Conservation (phyloP, 2,329 filamentous ascomycete species). For the Aspergillus versicolor region DNA sequence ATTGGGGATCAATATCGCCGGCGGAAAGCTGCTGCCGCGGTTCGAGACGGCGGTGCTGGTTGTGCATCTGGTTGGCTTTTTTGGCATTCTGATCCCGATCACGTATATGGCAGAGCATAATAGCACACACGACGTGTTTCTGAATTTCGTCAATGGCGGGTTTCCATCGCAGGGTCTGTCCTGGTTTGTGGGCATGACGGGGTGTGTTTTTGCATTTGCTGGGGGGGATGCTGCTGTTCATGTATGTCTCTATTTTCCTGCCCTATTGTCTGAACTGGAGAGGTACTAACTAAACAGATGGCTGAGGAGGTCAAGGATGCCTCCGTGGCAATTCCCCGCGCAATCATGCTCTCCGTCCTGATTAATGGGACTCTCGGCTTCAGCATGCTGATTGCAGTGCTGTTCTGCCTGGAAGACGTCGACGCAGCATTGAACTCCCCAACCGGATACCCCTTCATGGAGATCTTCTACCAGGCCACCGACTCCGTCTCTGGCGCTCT, state of each 20-base stretch:
- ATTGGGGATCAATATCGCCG: neutral
- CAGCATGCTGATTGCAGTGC: conserved; percentile 41
- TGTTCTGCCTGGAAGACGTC: conserved; percentile 44
- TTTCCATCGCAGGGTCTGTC: conserved; percentile 43
- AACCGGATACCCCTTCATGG: conserved; percentile 49
- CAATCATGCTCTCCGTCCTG: conserved; percentile 22
- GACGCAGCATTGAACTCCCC: conserved; percentile 36
- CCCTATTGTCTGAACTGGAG: too few species aligned
- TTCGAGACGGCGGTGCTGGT: neutral
- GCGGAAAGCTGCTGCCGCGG: neutral
- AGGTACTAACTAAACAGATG: neutral
- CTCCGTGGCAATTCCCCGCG: neutral
- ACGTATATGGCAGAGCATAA: conserved; percentile 20
- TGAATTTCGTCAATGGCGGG: conserved; percentile 40
- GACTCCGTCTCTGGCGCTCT: conserved; percentile 41
- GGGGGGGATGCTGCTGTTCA: conserved; percentile 33
- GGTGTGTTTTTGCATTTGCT: conserved; percentile 41
- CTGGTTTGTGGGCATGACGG: conserved; percentile 47
- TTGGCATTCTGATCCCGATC: neutral
- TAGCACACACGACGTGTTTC: conserved; percentile 44
- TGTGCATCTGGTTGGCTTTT: neutral
- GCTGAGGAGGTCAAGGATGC: conserved; percentile 7
- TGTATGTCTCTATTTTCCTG: conserved; percentile 27
- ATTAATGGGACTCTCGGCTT: conserved; percentile 28
- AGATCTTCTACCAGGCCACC: conserved; percentile 51